A percentile compares a stretch with the other conserved stretches of the same genome.
Evolutionary conservation across 805 yeast genomes (phyloP).

Genomic region (Schwanniomyces yamadae): DNA sequence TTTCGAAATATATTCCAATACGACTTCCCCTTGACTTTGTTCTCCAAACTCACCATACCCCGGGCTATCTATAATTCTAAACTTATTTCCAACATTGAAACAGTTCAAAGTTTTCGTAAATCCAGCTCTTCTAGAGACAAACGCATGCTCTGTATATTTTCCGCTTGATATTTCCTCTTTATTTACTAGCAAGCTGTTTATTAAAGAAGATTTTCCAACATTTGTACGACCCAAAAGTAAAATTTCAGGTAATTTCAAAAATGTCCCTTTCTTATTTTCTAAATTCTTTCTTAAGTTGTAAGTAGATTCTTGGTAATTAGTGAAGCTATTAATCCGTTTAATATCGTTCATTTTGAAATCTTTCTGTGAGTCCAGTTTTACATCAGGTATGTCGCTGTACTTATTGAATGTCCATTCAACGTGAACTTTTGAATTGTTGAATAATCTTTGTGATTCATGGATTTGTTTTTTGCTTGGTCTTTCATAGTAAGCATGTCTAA

Average conservation of each 20-base stretch:
- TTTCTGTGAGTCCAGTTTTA: constrained; percentile 29
- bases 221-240: constrained; percentile 78
- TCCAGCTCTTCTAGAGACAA: constrained; percentile 55
- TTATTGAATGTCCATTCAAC: constrained; percentile 62
- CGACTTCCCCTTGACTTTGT: constrained; percentile 65
- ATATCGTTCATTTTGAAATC: constrained; percentile 16
- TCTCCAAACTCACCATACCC: constrained; percentile 83
- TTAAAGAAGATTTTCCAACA: constrained; percentile 80
- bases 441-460: constrained; percentile 29
- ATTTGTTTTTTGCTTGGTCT: constrained; percentile 13
- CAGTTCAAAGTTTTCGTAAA: constrained; percentile 66
- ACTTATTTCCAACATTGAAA: constrained; percentile 60
- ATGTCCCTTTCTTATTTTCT: constrained; percentile 33
- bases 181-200: constrained; percentile 57
- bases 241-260: constrained; percentile 60
- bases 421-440: constrained; percentile 44
- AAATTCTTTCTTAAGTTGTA: constrained; percentile 22
- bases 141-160: constrained; percentile 44
- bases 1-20: constrained; percentile 57
- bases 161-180: constrained; percentile 25
- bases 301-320: constrained; percentile 18
- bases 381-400: constrained; percentile 59
- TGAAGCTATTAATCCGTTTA: constrained; percentile 23
- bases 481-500: constrained; percentile 15
- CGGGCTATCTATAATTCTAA: constrained; percentile 80